Base-by-base conservation (phyloP, 257 asterid species). In the Lavandula angustifolia region DNA sequence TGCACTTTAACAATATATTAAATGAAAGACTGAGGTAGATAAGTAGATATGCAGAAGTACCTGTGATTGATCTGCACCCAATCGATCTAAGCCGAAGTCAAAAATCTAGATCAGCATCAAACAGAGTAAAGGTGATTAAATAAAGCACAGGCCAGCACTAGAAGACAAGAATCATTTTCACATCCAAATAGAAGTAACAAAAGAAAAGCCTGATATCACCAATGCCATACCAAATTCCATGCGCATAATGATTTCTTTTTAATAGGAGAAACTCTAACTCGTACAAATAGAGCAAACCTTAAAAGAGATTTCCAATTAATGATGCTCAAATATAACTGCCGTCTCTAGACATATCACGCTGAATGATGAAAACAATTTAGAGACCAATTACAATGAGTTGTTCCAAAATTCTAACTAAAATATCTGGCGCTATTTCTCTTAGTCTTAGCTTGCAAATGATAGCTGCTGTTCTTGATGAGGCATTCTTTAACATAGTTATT, bases 1-100 rank as follows among this genome's bases (percentile, higher is more conserved):
- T 66, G 50, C 22, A 16, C 48, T 49, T n/a, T 9, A 27, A 40
- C 48, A 3, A 11, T 4, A 40, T 9, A 60, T 32, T 16, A 67
- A 31, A 61, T 14, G 43, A n/a, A 67, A 47, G 59, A 27, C 50
- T 11, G 35, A 17, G 54, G 49, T 4, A 65, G 13, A 64, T 41
- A 74, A 71, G 69, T 18, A 47, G 66, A 67, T 35, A 55, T 64
- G 62, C 17, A 68, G 22, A 33, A 57, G 48, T 81, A 92, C 99
- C 99, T 82, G 84, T 46, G 99, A 85, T 72, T 87, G 95, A 77
- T 85, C 96, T 62, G 96, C 97, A 50, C 99, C 99, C 83, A 92
- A 69, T 47, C 99, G 94, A 76, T 92, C 97, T 51, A 92, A 89
- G 73, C 85, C 99, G 61, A 92, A 92, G 83, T 92, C 99, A 62